Evolutionary conservation across 1,284 basidiomycete species (phyloP).

Genomic region (Cutaneotrichosporon sp.): DNA sequence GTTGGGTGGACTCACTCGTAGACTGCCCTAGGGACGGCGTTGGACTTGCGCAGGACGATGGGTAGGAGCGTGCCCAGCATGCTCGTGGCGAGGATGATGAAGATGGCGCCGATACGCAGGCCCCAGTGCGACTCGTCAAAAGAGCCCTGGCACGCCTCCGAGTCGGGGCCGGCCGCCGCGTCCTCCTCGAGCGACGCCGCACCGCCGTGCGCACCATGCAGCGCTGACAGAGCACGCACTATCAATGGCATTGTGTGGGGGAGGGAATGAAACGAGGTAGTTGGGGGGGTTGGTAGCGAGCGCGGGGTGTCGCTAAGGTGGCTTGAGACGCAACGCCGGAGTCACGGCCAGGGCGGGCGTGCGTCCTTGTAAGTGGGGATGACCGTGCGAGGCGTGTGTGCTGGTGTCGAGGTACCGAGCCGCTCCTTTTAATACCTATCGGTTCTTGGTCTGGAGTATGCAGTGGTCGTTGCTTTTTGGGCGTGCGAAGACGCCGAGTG

Average conservation of each 20-base stretch:
- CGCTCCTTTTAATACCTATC: too few species aligned
- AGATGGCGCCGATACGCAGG: constrained; percentile 76
- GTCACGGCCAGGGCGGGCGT: too few species aligned
- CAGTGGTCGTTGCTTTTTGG: too few species aligned
- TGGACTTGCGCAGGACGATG: constrained; percentile 62
- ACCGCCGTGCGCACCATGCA: not conserved
- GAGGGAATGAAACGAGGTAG: not conserved
- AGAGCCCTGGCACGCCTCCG: constrained; percentile 18
- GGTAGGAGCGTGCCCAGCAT: constrained; percentile 70
- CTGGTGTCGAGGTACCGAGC: too few species aligned
- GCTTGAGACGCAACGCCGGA: too few species aligned
- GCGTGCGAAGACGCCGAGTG: too few species aligned
- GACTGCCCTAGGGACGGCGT: constrained; percentile 59
- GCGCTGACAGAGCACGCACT: not conserved
- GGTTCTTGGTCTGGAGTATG: too few species aligned
- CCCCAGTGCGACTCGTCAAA: constrained; percentile 24
- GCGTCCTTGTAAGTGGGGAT: too few species aligned
- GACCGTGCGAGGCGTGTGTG: too few species aligned
- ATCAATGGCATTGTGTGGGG: not conserved
- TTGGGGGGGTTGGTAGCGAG: not conserved
- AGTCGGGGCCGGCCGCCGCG: not conserved
- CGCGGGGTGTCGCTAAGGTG: not conserved
- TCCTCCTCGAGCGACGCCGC: not conserved
- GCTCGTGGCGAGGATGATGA: constrained; percentile 64
- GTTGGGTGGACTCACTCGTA: constrained; percentile 62